Evolutionary conservation across 1,284 basidiomycete genomes (phyloP).

Genomic region (Sanghuangporus sanghuang): DNA sequence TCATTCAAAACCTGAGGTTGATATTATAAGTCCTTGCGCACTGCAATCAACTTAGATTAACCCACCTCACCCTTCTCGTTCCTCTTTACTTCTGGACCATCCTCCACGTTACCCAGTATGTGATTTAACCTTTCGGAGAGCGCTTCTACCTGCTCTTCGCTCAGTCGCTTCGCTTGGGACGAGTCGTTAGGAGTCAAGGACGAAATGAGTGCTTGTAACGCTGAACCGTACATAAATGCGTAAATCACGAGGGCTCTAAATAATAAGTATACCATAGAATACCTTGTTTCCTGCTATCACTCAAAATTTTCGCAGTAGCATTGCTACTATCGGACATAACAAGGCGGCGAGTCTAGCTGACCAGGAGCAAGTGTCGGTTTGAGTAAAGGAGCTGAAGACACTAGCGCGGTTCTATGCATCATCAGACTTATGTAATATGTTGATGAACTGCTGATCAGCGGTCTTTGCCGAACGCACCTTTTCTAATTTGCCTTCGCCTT

Average conservation of each 20-base stretch:
- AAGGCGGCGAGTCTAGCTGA: background rate
- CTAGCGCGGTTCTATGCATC: background rate
- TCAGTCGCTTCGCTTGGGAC: conserved; percentile 32
- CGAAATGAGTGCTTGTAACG: conserved; percentile 45
- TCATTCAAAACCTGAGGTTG: conserved; percentile 58
- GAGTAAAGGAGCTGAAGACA: too few relatives aligned
- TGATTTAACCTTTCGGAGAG: conserved; percentile 58
- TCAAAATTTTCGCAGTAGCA: background rate
- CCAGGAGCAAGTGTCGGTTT: background rate
- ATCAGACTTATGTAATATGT: background rate
- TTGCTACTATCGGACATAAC: background rate
- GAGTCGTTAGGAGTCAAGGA: conserved; percentile 38
- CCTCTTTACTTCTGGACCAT: conserved; percentile 30
- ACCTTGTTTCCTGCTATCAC: conserved; percentile 13
- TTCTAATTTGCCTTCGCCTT: background rate
- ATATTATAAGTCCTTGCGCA: conserved; percentile 18
- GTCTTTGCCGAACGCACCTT: background rate
- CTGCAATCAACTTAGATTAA: conserved; percentile 19
- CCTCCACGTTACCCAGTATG: conserved; percentile 47
- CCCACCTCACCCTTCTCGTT: conserved; percentile 61
- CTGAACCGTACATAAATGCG: conserved; percentile 28
- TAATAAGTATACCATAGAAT: background rate
- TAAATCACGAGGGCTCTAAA: background rate
- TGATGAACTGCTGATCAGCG: background rate
- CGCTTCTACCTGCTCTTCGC: conserved; percentile 44